A percentile compares a stretch with the other conserved stretches of the same genome.
phyloP scores from a whole-genome alignment of 116 monocot genomes.

The Cymodocea nodosa region DNA sequence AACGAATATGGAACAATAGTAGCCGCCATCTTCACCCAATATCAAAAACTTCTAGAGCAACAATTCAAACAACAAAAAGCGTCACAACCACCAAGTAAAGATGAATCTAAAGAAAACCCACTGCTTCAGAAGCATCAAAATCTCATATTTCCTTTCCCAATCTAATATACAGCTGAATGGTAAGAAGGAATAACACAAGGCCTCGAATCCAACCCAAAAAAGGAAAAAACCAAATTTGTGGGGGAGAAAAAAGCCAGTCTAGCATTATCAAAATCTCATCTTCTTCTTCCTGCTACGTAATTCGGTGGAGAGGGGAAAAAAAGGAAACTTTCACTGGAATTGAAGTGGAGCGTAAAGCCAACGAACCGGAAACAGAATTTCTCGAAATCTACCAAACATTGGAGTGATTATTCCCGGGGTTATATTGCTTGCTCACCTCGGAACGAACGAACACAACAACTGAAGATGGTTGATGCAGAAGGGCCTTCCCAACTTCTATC shows the following conservation, averaged over 20 bases:
- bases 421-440: not conserved
- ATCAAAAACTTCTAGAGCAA: not conserved
- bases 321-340: not conserved
- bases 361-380: not conserved
- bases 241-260: not conserved
- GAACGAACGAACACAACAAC: not conserved
- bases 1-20: constrained; percentile 4
- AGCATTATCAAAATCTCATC: not conserved
- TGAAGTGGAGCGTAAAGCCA: not conserved
- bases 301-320: not conserved
- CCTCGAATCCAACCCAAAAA: no score
- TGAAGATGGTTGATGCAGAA: not conserved
- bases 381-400: not conserved
- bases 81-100: not conserved
- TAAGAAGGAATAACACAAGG: no score
- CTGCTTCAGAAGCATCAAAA: constrained; percentile 1
- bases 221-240: no score
- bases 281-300: not conserved
- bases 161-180: no score
- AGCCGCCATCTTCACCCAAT: constrained; percentile 9
- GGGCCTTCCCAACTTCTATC: not conserved
- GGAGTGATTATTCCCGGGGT: not conserved
- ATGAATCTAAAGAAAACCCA: not conserved
- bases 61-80: not conserved
- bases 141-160: not conserved